These are phyloP conservation scores for Coemansia sp. DNA, from an alignment of 192 early-diverging fungal species.

Conservation along the genomic window DNA sequence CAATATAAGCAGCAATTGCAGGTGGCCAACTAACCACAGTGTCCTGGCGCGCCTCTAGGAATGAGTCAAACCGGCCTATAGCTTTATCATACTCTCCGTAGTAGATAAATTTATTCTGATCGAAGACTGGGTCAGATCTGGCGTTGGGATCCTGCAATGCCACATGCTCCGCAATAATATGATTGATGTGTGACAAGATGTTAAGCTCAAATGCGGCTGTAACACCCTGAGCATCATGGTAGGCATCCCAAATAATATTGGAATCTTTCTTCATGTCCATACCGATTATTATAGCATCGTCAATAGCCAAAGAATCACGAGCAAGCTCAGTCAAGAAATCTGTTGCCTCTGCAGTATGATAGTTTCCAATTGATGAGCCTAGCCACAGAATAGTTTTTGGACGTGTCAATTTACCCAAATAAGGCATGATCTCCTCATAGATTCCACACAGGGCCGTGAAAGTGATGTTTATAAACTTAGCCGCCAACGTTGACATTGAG, in stretches of 20 bases:
- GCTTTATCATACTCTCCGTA: slow-evolving; percentile 69
- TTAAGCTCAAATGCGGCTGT: slow-evolving; percentile 86
- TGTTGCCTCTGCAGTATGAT: slow-evolving; percentile 62
- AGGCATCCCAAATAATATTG: slow-evolving; percentile 69
- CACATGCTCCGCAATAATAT: slow-evolving; percentile 57
- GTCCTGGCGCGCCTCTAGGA: slow-evolving; percentile 63
- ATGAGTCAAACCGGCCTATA: slow-evolving; percentile 77
- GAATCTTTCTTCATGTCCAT: slow-evolving; percentile 81
- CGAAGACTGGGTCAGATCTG: slow-evolving; percentile 49
- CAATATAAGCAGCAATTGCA: slow-evolving; percentile 13
- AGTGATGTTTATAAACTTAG: slow-evolving; percentile 62
- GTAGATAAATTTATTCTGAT: slow-evolving; percentile 68
- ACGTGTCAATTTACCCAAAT: slow-evolving; percentile 52
- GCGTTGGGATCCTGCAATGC: neutral
- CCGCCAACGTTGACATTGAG: slow-evolving; percentile 67
- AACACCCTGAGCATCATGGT: slow-evolving; percentile 77
- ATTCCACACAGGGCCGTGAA: slow-evolving; percentile 82
- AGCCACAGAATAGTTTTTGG: slow-evolving; percentile 84
- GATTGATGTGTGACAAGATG: slow-evolving; percentile 74
- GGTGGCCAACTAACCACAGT: slow-evolving; percentile 54
- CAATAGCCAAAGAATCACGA: slow-evolving; percentile 58
- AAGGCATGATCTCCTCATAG: slow-evolving; percentile 79
- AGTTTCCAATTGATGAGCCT: slow-evolving; percentile 87
- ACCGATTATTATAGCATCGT: slow-evolving; percentile 80
- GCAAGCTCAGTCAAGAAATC: slow-evolving; percentile 63